These are phyloP conservation scores for Ogataea glucozyma DNA, from an alignment of 805 yeast genomes.

Conservation along the genomic window DNA sequence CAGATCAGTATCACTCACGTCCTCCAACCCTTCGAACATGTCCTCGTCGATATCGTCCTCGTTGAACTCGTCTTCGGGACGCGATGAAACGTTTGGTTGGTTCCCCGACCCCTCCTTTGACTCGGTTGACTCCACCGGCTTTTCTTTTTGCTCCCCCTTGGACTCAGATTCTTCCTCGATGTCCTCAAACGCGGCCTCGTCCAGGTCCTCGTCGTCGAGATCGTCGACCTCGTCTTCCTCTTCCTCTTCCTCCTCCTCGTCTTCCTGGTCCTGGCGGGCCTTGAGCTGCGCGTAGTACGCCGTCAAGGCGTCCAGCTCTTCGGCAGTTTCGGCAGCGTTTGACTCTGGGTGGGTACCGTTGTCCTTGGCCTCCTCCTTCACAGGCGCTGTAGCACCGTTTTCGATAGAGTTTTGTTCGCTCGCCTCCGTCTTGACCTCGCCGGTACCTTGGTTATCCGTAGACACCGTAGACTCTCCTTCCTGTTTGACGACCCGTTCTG, in stretches of 20 bases:
- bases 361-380: no score
- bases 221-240: constrained; percentile 44
- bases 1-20: constrained; percentile 20
- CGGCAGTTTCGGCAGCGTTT: constrained; percentile 50
- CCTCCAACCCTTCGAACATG: constrained; percentile 32
- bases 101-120: not conserved
- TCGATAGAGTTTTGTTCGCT: no score
- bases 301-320: constrained; percentile 71
- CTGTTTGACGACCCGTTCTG: constrained; percentile 6
- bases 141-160: constrained; percentile 12
- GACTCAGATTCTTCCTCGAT: constrained; percentile 14
- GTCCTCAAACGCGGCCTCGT: constrained; percentile 19
- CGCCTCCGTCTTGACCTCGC: constrained; percentile 22
- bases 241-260: constrained; percentile 44
- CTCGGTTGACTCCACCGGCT: not conserved
- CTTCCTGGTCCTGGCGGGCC: constrained; percentile 63
- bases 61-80: constrained; percentile 33
- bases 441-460: constrained; percentile 13
- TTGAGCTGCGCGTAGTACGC: constrained; percentile 78
- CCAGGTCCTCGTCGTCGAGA: constrained; percentile 28
- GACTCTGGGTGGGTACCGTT: no score
- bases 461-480: constrained; percentile 16
- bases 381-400: no score
- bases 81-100: no score
- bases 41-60: constrained; percentile 34